Conservation (phyloP, 1,139 yeast genomes). For the Wickerhamiella pararugosa region DNA sequence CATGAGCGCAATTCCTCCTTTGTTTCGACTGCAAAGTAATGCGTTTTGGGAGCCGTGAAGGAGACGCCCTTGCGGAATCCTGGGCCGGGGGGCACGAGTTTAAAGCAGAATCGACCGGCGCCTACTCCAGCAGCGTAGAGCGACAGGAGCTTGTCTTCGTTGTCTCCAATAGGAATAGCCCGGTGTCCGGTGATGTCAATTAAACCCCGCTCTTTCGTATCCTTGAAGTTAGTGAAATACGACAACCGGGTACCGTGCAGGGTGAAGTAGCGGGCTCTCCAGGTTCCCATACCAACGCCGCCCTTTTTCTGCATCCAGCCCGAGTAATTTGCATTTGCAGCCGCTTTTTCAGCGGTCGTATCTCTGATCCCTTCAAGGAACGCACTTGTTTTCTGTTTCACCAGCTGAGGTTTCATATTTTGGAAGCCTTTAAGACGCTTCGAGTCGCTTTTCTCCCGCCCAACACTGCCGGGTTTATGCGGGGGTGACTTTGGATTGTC, state of each 20-base stretch:
- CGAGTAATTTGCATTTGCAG: constrained; percentile 56
- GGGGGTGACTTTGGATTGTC: constrained; percentile 4
- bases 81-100: constrained; percentile 92
- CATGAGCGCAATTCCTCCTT: constrained; percentile 86
- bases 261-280: constrained; percentile 84
- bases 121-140: constrained; percentile 88
- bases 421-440: constrained; percentile 15
- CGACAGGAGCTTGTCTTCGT: constrained; percentile 64
- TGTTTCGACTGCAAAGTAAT: constrained; percentile 87
- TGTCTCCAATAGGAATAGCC: constrained; percentile 64
- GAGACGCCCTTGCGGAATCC: constrained; percentile 91
- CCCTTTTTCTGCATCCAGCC: constrained; percentile 98
- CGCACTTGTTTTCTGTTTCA: constrained; percentile 56
- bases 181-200: constrained; percentile 93
- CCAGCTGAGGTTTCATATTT: constrained; percentile 16
- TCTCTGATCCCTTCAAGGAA: constrained; percentile 81
- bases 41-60: constrained; percentile 91
- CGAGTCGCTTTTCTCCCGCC: constrained; percentile 3
- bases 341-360: constrained; percentile 64
- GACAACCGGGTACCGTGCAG: constrained; percentile 87
- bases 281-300: constrained; percentile 65
- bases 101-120: constrained; percentile 82
- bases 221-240: constrained; percentile 68
- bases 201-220: constrained; percentile 74
- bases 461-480: constrained; percentile 14